These are phyloP conservation scores for Calonectria multiphialidica DNA, from an alignment of 2,329 filamentous ascomycete genomes.

Conservation along the genomic window DNA sequence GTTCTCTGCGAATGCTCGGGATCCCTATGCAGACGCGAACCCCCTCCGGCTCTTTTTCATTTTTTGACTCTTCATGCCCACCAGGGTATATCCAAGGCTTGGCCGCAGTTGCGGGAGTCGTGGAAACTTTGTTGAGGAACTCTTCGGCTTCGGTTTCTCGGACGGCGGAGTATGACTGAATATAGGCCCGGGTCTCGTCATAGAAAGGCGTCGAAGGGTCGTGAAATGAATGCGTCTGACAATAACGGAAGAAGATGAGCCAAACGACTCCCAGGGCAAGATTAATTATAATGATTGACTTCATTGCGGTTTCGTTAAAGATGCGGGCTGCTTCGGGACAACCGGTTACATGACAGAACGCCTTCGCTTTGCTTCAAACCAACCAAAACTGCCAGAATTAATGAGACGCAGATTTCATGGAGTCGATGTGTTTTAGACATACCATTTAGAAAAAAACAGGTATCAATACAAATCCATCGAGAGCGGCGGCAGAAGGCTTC, in stretches of 20 bases:
- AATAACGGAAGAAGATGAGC: conserved; percentile 38
- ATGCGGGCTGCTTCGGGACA: neutral
- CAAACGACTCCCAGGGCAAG: conserved; percentile 22
- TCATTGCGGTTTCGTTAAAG: conserved; percentile 9
- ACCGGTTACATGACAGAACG: neutral
- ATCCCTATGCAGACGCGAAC: conserved; percentile 44
- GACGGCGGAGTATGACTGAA: conserved; percentile 36
- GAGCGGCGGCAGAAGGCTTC: neutral
- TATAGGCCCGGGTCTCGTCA: conserved; percentile 37
- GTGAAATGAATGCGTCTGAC: conserved; percentile 34
- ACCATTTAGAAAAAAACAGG: neutral
- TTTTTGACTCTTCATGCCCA: neutral
- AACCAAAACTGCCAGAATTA: conserved; percentile 2
- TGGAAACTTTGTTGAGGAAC: conserved; percentile 27
- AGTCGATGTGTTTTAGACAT: neutral
- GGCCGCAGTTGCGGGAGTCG: conserved; percentile 9
- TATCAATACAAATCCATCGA: neutral
- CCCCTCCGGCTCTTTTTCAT: neutral
- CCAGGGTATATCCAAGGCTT: conserved; percentile 20
- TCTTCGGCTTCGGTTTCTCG: conserved; percentile 39
- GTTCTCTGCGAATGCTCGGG: conserved; percentile 42
- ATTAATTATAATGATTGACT: conserved; percentile 8
- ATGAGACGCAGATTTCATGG: neutral
- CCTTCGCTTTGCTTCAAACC: neutral
- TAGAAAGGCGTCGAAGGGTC: conserved; percentile 45